Evolutionary conservation across 2,329 filamentous ascomycete genomes (phyloP), one percentile per base, ranked within the genome.

Genomic region (Cladosporium colombiae): DNA sequence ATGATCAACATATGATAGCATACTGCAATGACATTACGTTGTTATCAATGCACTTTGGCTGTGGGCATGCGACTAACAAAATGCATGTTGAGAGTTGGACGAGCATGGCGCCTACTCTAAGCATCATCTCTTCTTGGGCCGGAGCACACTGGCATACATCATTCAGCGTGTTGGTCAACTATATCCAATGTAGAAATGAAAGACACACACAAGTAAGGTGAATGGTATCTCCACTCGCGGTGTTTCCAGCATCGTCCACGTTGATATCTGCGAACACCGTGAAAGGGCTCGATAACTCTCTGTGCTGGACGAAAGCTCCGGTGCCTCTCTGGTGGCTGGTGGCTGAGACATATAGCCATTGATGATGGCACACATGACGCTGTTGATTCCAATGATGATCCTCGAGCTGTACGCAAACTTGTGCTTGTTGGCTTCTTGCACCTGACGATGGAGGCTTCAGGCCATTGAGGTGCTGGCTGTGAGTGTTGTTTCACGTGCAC

Each of bases 391-490:
- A 13, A 11, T 46, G 40, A 23, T 46, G 40, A 46, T 46, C 7
- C 7, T 23, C 37, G 10, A 46, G 7, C n/a, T 21, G 40, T 46
- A 46, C 40, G 40, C 40, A 46, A 46, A 46, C 40, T 46, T 46
- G 40, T 46, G 40, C 40, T 21, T 46, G 40, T 46, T 13, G n/a
- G 40, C 40, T 46, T 46, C 40, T 13, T 46, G n/a, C 8, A 11
- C 13, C 40, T 21, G 40, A 46, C 23, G 27, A 29, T 53, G 29
- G 16, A 6, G 52, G 27, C 46, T 50, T 29, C 13, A 18, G 23
- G 52, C 52, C 52, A 56, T 57, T 57, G 55, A 57, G 55, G 23
- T 57, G n/a, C 16, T 57, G 16, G 55, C 29, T 37, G 55, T 21
- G n/a, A 46, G n/a, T 46, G 5, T 46, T 13, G n/a, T n/a, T 13